Base-by-base conservation (phyloP, 768 basidiomycete species). In the Mycena haematopus region DNA sequence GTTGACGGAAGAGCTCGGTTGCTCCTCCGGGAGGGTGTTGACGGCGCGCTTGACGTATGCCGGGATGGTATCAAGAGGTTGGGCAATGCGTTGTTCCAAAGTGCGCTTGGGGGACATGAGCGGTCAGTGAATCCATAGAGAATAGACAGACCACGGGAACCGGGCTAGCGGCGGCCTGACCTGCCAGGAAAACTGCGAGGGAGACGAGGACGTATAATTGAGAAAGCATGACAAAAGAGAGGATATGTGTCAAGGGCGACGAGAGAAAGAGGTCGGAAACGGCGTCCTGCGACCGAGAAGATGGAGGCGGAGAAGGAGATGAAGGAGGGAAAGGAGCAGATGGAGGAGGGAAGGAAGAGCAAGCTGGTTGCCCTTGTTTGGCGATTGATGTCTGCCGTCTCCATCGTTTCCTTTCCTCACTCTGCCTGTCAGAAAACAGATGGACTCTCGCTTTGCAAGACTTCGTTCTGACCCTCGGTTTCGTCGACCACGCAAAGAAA, bases 381-480 rank as follows among this genome's bases (percentile, higher is more conserved):
- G n/a, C 36, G 31, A 22, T 11, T 40, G 52, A 54, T 60, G 4
- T 24, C 42, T 46, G 58, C 49, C 54, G 60, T 56, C 63, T 57
- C 56, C 21, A 35, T 29, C 53, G 33, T 38, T 45, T 27, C 40
- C 36, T 36, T 4, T 36, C 40, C 58, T 38, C 35, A 60, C 67
- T 89, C 90, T 88, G n/a, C n/a, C 27, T 33, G 40, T 24, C 29
- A 35, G 36, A 15, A 15, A 93, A 42, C n/a, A 5, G 7, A 97
- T 76, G 66, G 66, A 67, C 49, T 81, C 91, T n/a, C 86, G 96
- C 22, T 99, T 99, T 75, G 84, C 91, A 21, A 82, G 92, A 55
- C 81, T 98, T 58, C 89, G 86, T 72, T 87, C 93, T 15, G 96
- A 99, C 73, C 97, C 97, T 49, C 87, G 97, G 52, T 99, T 99